Evolutionary conservation across 2,329 filamentous ascomycete species (phyloP), one percentile per base, ranked within the genome.

Genomic region (Arachnopeziza araneosa): DNA sequence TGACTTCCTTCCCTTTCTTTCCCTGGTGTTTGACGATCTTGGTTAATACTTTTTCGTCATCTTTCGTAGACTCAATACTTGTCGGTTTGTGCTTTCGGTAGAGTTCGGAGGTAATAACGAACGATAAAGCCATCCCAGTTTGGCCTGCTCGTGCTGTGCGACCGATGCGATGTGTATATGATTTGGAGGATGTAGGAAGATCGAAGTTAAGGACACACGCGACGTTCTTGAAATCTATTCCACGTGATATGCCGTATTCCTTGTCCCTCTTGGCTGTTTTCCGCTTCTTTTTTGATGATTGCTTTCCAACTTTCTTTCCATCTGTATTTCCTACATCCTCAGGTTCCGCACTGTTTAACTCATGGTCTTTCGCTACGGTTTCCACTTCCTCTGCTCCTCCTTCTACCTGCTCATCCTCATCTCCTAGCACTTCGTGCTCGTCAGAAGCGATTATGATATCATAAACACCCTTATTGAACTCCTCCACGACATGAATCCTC

Each of bases 381-480:
- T 66, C 60, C 26, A 30, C 5, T n/a, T 67, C 63, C 24, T 70
- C 69, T 21, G 74, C 71, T 60, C 76, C 71, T n/a, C 76, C 71
- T n/a, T 68, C 57, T 58, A 71, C 68, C 22, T 66, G 58, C 54
- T 68, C 64, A 23, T 73, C 71, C 57, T 87, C 84, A 22, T 85
- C 82, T 14, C 89, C 91, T 12, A 96, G 74, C 12, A 96, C 84
- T 71, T 96, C 92, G 65, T 90, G 88, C 72, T 96, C 93, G 68
- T 99, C 95, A 0, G 91, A 93, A 0, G 95, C 95, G 69, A 99
- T 96, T 67, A 99, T 93, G 63, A 98, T 97, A 69, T 99, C 93
- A 80, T 99, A 99, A 7, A 98, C 87, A 57, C 91, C 90, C 75
- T 90, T 90, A 78, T 98, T 99, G 77, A 99, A 99, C 73, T 98